These are phyloP conservation scores for Tolypocladium cylindrosporum DNA, from an alignment of 2,329 filamentous ascomycete genomes.

Conservation along the genomic window DNA sequence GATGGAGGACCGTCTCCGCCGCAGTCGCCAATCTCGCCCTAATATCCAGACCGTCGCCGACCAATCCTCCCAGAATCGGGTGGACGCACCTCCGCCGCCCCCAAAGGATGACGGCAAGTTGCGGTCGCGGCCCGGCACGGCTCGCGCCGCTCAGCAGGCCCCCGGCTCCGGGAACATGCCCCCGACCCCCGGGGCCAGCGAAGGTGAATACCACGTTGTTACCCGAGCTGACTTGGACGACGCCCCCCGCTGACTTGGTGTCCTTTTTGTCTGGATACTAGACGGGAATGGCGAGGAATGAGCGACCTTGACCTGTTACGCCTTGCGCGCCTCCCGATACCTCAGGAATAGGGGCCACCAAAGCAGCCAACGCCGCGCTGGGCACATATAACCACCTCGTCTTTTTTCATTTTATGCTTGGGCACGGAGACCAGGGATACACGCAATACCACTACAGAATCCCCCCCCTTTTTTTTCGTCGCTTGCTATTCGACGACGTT, in stretches of 20 bases:
- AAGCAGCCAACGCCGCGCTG: neutral
- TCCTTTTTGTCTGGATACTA: constrained; percentile 14
- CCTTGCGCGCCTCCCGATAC: neutral
- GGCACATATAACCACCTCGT: neutral
- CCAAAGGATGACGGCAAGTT: constrained; percentile 23
- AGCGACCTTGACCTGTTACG: neutral
- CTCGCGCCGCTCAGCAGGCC: constrained; percentile 37
- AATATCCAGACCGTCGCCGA: constrained; percentile 6
- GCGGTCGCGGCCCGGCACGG: constrained; percentile 45
- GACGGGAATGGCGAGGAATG: constrained; percentile 28
- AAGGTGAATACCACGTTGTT: constrained; percentile 46
- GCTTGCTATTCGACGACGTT: constrained; percentile 3
- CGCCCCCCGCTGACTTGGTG: constrained; percentile 18
- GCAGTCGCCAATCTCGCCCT: constrained; percentile 12
- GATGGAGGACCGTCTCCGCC: constrained; percentile 67
- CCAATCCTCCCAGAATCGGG: constrained; percentile 5
- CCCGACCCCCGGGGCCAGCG: constrained; percentile 50
- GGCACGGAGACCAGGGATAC: constrained; percentile 3
- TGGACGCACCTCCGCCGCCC: constrained; percentile 5
- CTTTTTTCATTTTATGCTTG: constrained; percentile 3
- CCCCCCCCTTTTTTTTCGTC: neutral
- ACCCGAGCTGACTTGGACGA: constrained; percentile 19
- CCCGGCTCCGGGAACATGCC: constrained; percentile 48
- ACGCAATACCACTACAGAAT: constrained; percentile 1
- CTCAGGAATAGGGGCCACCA: neutral